These are phyloP conservation scores for Aphanomyces euteiches DNA, from an alignment of 352 stramenopile species.

Conservation along the genomic window DNA sequence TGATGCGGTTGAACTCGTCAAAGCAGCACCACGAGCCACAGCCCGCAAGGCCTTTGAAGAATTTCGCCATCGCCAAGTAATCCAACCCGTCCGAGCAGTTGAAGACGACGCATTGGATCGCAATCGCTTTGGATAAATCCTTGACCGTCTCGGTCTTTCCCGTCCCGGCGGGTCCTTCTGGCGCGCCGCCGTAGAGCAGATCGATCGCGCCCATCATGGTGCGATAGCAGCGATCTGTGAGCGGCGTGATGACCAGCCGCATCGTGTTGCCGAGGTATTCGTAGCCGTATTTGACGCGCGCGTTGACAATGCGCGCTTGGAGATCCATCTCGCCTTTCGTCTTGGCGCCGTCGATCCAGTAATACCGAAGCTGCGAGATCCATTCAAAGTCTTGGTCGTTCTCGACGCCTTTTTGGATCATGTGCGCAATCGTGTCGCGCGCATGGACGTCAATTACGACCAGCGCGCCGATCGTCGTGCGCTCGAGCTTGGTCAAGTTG, in stretches of 20 bases:
- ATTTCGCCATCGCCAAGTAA: constrained; percentile 94
- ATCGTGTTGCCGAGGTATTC: constrained; percentile 93
- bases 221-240: constrained; percentile 92
- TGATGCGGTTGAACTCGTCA: constrained; percentile 95
- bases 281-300: constrained; percentile 83
- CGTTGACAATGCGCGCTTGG: constrained; percentile 86
- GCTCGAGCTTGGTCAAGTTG: constrained; percentile 86
- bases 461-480: constrained; percentile 89
- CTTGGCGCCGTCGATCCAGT: constrained; percentile 80
- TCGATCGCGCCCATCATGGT: constrained; percentile 94
- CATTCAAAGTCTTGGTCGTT: constrained; percentile 91
- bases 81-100: constrained; percentile 91
- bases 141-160: constrained; percentile 95
- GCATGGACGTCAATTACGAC: constrained; percentile 92
- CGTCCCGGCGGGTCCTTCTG: constrained; percentile 90
- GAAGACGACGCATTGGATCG: constrained; percentile 94
- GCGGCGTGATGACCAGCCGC: constrained; percentile 91
- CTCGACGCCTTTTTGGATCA: constrained; percentile 87
- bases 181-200: constrained; percentile 90
- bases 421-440: constrained; percentile 88
- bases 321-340: constrained; percentile 53
- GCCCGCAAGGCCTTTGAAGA: constrained; percentile 92
- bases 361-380: constrained; percentile 92
- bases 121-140: constrained; percentile 92
- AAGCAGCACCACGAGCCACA: constrained; percentile 94